Evolutionary conservation across 371 early-diverging fungal genomes (phyloP).

Genomic region (Sporodiniella umbellata): DNA sequence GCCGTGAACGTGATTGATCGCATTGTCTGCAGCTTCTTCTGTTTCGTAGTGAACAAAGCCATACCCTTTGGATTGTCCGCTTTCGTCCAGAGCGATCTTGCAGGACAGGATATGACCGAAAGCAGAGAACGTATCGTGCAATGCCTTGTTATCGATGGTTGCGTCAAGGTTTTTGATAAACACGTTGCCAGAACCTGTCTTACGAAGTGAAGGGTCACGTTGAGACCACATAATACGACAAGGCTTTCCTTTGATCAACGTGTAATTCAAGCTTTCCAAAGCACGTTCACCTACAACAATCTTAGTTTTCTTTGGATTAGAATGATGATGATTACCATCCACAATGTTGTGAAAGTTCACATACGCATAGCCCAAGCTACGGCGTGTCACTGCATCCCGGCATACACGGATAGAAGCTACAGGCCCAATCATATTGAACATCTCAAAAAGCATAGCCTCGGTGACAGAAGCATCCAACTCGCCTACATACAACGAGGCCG

Average conservation of each 20-base stretch:
- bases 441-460: constrained; percentile 94
- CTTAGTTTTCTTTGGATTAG: no score
- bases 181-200: constrained; percentile 93
- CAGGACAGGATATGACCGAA: constrained; percentile 93
- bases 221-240: constrained; percentile 99
- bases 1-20: constrained; percentile 90
- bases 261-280: constrained; percentile 92
- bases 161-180: constrained; percentile 99
- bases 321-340: constrained; percentile 68
- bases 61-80: constrained; percentile 82
- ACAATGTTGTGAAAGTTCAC: constrained; percentile 87
- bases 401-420: constrained; percentile 97
- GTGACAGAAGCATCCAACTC: constrained; percentile 92
- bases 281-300: constrained; percentile 86
- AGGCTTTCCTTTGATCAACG: constrained; percentile 85
- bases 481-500: constrained; percentile 84
- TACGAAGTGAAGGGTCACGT: constrained; percentile 94
- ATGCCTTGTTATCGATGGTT: constrained; percentile 93
- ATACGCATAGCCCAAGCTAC: constrained; percentile 96
- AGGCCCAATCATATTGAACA: constrained; percentile 92
- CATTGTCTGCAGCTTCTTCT: constrained; percentile 79
- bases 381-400: constrained; percentile 94
- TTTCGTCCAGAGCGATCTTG: constrained; percentile 83
- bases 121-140: constrained; percentile 93
- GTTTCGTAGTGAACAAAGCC: constrained; percentile 96